Base-by-base conservation (phyloP, 2,329 filamentous ascomycete genomes). In the Davidsoniella neocaledoniae region DNA sequence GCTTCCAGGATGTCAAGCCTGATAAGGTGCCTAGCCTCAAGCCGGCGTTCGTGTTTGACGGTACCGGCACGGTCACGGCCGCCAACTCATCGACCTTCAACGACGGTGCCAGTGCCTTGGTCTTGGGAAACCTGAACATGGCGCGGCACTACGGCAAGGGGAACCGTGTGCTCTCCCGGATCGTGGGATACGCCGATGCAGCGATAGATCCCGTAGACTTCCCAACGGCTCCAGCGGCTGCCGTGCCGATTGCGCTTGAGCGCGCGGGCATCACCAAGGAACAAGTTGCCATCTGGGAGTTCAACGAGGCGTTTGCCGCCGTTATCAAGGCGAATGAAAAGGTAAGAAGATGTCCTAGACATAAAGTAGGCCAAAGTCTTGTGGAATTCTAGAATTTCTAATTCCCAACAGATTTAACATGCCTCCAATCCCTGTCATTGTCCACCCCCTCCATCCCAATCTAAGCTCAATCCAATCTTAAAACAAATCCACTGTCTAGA, bases 261-360 rank as follows among this genome's bases (percentile, higher is more conserved):
- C 76, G 88, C 51, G 91, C 91, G 1, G 88, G 90, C 9, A 88
- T 98, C 57, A 86, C 78, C 56, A 86, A 88, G 66, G 83, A 93
- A 43, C 84, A 96, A 64, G 86, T 98, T 43, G 81, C 90, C 4
- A 70, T 95, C 19, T 96, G 91, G 90, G 91, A 96, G 64, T 94
- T 98, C 66, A 98, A 98, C 64, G 91, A 98, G 68, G 91, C 91
- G 0, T 98, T 98, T 62, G 90, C 91, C 25, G 86, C 85, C 4
- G 88, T 95, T 26, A 91, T 95, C 64, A 87, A 91, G 62, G 88
- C 90, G 40, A 95, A 96, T 61, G 82, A 86, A 59, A 88, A 94
- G 76, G 81, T 81, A 59, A 54, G 57, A 50, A 37, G 41, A 16
- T 19, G 12, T 9, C 12, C 8, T 10, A 29, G 5, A 12, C 8